Conservation (phyloP, 2,329 filamentous ascomycete species). For the Alternaria ethzedia region DNA sequence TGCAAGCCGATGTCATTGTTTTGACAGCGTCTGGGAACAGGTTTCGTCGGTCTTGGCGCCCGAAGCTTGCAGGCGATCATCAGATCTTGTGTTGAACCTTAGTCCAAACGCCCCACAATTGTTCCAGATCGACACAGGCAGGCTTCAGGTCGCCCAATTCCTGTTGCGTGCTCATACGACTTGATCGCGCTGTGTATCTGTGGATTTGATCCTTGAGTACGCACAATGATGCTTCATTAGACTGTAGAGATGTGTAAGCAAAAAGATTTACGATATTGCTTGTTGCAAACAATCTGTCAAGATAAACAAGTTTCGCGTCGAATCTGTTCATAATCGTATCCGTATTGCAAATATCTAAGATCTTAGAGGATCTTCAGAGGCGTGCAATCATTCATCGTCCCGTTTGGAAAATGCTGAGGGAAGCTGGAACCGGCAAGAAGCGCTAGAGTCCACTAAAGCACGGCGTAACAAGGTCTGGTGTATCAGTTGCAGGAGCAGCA, state of each 20-base stretch:
- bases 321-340: neutral
- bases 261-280: neutral
- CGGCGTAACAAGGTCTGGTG: neutral
- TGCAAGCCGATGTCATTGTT: slow-evolving; percentile 35
- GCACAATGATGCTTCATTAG: neutral
- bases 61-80: slow-evolving; percentile 32
- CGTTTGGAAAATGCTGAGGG: neutral
- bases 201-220: neutral
- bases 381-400: neutral
- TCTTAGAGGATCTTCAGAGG: neutral
- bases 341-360: neutral
- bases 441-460: neutral
- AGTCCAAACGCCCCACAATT: slow-evolving; percentile 11
- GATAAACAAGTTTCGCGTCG: neutral
- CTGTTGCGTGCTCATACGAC: neutral
- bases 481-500: neutral
- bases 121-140: neutral
- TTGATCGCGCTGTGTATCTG: neutral
- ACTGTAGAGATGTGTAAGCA: neutral
- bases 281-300: neutral
- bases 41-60: slow-evolving; percentile 43
- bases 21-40: slow-evolving; percentile 38
- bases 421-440: neutral
- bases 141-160: neutral
- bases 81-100: slow-evolving; percentile 26